Evolutionary conservation across 495 filamentous ascomycete genomes (phyloP).

Genomic region (Penicillium diatomitis): DNA sequence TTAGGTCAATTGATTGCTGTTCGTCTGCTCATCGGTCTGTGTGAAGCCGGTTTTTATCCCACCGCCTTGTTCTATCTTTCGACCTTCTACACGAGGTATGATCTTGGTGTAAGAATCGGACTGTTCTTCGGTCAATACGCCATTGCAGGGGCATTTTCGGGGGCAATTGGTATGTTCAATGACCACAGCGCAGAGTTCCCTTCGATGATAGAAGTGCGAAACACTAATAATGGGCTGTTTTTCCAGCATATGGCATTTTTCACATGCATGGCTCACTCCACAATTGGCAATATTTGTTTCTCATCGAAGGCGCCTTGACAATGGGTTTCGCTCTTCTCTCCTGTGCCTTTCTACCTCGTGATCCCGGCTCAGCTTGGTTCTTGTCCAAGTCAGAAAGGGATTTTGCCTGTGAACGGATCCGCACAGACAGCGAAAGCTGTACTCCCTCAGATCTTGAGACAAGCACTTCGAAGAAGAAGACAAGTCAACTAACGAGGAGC

Average conservation of each 20-base stretch:
- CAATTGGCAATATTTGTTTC: slow-evolving; percentile 46
- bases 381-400: slow-evolving; percentile 31
- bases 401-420: slow-evolving; percentile 32
- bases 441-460: neutral
- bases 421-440: slow-evolving; percentile 13
- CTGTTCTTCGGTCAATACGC: slow-evolving; percentile 53
- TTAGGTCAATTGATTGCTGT: neutral
- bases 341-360: slow-evolving; percentile 42
- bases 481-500: slow-evolving; percentile 21
- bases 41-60: slow-evolving; percentile 8
- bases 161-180: neutral
- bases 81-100: slow-evolving; percentile 46
- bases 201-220: neutral
- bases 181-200: neutral
- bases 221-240: neutral
- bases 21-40: neutral
- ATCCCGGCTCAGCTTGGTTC: slow-evolving; percentile 47
- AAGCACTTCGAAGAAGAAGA: neutral
- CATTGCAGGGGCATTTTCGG: slow-evolving; percentile 43
- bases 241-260: neutral
- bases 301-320: slow-evolving; percentile 44
- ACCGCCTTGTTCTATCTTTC: slow-evolving; percentile 43
- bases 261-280: slow-evolving; percentile 1
- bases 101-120: slow-evolving; percentile 42
- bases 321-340: slow-evolving; percentile 35